These are phyloP conservation scores for Spencermartinsiella ligniputridi DNA, from an alignment of 1,139 yeast genomes.

Conservation along the genomic window DNA sequence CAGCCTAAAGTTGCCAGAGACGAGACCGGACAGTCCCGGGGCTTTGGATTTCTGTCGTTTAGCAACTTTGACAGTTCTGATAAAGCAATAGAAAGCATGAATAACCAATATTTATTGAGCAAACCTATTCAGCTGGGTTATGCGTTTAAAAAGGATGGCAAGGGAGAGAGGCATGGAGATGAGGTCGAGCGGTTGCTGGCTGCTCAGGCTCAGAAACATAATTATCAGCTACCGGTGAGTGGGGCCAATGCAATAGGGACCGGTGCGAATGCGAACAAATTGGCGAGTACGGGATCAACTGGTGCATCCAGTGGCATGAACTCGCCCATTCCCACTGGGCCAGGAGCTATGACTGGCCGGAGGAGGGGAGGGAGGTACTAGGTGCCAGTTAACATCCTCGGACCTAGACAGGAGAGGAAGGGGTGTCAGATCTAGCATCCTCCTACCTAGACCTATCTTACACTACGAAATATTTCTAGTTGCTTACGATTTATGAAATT, in stretches of 20 bases:
- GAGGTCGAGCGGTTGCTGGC: constrained; percentile 70
- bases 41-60: constrained; percentile 61
- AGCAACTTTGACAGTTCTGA: constrained; percentile 69
- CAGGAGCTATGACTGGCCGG: too few species aligned
- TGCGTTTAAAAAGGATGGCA: constrained; percentile 64
- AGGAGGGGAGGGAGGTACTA: too few species aligned
- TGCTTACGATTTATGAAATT: too few species aligned
- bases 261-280: too few species aligned
- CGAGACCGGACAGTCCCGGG: constrained; percentile 49
- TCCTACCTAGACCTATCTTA: too few species aligned
- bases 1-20: constrained; percentile 55
- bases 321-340: too few species aligned
- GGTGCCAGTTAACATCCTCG: too few species aligned
- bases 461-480: too few species aligned
- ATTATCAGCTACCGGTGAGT: constrained; percentile 17
- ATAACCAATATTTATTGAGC: constrained; percentile 68
- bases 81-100: constrained; percentile 62
- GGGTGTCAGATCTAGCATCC: too few species aligned
- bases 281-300: too few species aligned
- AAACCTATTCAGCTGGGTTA: constrained; percentile 57
- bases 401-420: too few species aligned
- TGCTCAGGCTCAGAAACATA: constrained; percentile 51
- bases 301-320: too few species aligned
- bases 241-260: neutral
- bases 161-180: constrained; percentile 70